phyloP scores from a whole-genome alignment of 192 early-diverging fungal genomes.

The Backusella mclennaniae region DNA sequence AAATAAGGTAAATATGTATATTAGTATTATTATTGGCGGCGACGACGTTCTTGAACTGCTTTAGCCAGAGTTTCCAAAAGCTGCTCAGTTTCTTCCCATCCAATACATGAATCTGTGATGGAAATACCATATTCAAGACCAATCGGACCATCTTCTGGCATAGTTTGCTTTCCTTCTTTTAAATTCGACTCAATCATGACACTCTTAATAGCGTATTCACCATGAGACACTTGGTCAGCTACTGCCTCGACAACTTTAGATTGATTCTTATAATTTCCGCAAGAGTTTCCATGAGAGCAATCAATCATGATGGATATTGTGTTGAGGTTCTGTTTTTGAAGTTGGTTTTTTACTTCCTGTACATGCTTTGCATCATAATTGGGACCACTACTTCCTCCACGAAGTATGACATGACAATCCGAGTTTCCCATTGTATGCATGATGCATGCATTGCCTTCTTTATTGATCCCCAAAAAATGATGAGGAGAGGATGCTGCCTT shows the following conservation, averaged over 20 bases:
- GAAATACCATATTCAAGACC: constrained; percentile 82
- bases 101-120: constrained; percentile 94
- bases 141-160: constrained; percentile 62
- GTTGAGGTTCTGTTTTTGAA: constrained; percentile 57
- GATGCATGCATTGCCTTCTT: constrained; percentile 86
- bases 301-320: constrained; percentile 85
- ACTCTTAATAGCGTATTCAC: constrained; percentile 65
- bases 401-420: constrained; percentile 85
- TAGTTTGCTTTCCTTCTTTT: constrained; percentile 82
- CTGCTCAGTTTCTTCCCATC: constrained; percentile 78
- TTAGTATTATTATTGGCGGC: not conserved
- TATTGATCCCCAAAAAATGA: constrained; percentile 92
- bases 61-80: constrained; percentile 76
- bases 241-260: constrained; percentile 67
- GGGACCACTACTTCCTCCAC: constrained; percentile 85
- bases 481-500: constrained; percentile 71
- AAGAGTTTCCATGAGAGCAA: constrained; percentile 91
- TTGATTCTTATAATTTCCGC: constrained; percentile 88
- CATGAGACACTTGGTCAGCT: constrained; percentile 71
- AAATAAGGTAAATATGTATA: not conserved
- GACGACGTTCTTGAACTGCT: constrained; percentile 66
- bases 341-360: constrained; percentile 41
- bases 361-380: constrained; percentile 65
- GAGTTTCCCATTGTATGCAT: constrained; percentile 82
- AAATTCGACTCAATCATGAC: constrained; percentile 96